Conservation (phyloP, 306 rosid genomes). For the Dalbergia oliveri region DNA sequence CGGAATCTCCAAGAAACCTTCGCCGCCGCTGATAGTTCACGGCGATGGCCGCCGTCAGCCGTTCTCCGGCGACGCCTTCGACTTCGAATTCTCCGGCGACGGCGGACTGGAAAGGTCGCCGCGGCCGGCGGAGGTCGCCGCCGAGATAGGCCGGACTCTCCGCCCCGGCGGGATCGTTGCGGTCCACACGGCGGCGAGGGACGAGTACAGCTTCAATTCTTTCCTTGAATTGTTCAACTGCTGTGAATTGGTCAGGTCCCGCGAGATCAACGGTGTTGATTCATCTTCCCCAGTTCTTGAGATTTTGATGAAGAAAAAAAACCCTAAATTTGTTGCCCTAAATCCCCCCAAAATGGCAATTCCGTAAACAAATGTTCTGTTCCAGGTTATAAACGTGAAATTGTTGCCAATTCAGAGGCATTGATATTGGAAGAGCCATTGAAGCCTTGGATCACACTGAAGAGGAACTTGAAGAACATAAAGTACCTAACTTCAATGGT, state of each 20-base stretch:
- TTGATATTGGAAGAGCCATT: slow-evolving; percentile 56
- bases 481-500: slow-evolving; percentile 66
- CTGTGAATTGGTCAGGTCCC: slow-evolving; percentile 54
- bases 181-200: slow-evolving; percentile 57
- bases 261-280: slow-evolving; percentile 57
- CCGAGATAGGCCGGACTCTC: slow-evolving; percentile 58
- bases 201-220: slow-evolving; percentile 59
- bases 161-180: slow-evolving; percentile 59
- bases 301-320: slow-evolving; percentile 62
- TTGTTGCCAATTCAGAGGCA: slow-evolving; percentile 53
- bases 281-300: slow-evolving; percentile 49
- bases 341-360: slow-evolving; percentile 21
- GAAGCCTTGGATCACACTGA: slow-evolving; percentile 60
- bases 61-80: slow-evolving; percentile 45
- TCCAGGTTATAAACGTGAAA: slow-evolving; percentile 52
- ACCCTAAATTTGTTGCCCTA: neutral
- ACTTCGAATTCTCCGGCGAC: slow-evolving; percentile 59
- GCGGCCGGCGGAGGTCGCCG: slow-evolving; percentile 46
- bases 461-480: slow-evolving; percentile 56
- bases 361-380: slow-evolving; percentile 42
- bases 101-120: slow-evolving; percentile 39
- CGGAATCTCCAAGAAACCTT: slow-evolving; percentile 56
- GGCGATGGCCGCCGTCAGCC: slow-evolving; percentile 50
- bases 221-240: slow-evolving; percentile 62
- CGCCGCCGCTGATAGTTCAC: slow-evolving; percentile 48